These are phyloP conservation scores for Candida sp. DNA, from an alignment of 1,139 yeast genomes.

Conservation along the genomic window DNA sequence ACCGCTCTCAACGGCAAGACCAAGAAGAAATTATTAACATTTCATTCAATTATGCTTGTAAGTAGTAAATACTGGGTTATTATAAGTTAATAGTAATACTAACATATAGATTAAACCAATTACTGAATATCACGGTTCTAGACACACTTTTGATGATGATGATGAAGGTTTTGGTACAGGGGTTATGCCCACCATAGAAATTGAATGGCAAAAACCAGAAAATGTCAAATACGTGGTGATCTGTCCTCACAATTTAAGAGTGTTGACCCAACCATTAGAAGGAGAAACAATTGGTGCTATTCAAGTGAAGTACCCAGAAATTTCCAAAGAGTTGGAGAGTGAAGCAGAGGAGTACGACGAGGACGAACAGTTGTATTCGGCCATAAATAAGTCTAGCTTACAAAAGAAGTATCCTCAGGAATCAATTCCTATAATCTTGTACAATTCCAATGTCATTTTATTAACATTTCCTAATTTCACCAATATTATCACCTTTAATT, in stretches of 20 bases:
- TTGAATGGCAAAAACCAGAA: background rate
- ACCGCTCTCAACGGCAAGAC: background rate
- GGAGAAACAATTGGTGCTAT: slow-evolving; percentile 18
- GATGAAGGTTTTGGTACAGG: slow-evolving; percentile 16
- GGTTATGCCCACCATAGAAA: background rate
- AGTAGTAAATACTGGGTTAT: slow-evolving; percentile 3
- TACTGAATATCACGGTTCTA: slow-evolving; percentile 48
- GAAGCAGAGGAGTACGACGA: slow-evolving; percentile 44
- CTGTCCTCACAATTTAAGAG: slow-evolving; percentile 16
- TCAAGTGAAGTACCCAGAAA: slow-evolving; percentile 18
- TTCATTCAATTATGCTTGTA: slow-evolving; percentile 10
- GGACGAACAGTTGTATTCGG: slow-evolving; percentile 51
- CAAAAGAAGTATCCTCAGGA: slow-evolving; percentile 19
- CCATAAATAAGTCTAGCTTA: slow-evolving; percentile 20
- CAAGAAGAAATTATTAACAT: background rate
- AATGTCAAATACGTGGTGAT: slow-evolving; percentile 17
- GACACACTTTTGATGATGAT: slow-evolving; percentile 52
- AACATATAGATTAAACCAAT: slow-evolving; percentile 50
- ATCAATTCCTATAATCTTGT: slow-evolving; percentile 21
- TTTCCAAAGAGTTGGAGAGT: slow-evolving; percentile 10
- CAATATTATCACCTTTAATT: slow-evolving; percentile 27
- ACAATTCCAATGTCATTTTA: slow-evolving; percentile 4
- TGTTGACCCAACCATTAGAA: background rate
- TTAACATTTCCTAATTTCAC: slow-evolving; percentile 29
- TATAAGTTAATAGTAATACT: slow-evolving; percentile 9